phyloP scores from a whole-genome alignment of 495 filamentous ascomycete genomes.

The Neurospora cerealis region DNA sequence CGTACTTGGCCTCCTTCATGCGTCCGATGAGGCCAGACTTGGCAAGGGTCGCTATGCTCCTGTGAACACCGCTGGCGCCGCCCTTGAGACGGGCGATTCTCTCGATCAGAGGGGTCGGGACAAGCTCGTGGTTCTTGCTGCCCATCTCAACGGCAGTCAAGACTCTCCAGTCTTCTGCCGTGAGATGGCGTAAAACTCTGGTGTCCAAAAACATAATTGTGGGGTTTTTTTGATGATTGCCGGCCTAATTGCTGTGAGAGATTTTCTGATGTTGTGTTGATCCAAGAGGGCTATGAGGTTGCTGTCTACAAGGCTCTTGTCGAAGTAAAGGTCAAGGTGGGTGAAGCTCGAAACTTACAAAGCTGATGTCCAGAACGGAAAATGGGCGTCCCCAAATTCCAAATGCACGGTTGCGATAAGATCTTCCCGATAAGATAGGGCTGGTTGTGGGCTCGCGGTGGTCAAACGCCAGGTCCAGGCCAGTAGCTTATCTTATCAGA shows the following conservation, averaged over 20 bases:
- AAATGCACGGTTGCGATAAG: background rate
- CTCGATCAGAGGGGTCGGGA: conserved; percentile 81
- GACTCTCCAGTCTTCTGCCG: conserved; percentile 87
- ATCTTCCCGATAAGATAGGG: conserved; percentile 6
- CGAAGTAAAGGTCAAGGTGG: background rate
- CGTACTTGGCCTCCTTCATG: conserved; percentile 93
- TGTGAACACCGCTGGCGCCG: conserved; percentile 69
- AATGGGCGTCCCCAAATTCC: conserved; percentile 1
- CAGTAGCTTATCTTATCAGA: background rate
- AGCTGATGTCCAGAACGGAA: background rate
- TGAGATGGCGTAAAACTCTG: conserved; percentile 82
- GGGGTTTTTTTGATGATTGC: background rate
- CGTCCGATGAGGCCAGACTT: conserved; percentile 88
- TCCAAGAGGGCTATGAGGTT: no score
- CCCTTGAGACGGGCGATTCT: conserved; percentile 73
- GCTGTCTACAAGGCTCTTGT: background rate
- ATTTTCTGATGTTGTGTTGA: background rate
- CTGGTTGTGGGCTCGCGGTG: background rate
- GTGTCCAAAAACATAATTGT: conserved; percentile 58
- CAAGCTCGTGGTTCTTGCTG: conserved; percentile 92
- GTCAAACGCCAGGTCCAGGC: background rate
- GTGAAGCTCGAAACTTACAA: background rate
- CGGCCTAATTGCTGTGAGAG: background rate
- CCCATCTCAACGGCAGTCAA: conserved; percentile 89
- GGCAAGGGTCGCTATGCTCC: conserved; percentile 77